Conservation (phyloP, 2,329 filamentous ascomycete genomes). For the Diaporthe sp. region DNA sequence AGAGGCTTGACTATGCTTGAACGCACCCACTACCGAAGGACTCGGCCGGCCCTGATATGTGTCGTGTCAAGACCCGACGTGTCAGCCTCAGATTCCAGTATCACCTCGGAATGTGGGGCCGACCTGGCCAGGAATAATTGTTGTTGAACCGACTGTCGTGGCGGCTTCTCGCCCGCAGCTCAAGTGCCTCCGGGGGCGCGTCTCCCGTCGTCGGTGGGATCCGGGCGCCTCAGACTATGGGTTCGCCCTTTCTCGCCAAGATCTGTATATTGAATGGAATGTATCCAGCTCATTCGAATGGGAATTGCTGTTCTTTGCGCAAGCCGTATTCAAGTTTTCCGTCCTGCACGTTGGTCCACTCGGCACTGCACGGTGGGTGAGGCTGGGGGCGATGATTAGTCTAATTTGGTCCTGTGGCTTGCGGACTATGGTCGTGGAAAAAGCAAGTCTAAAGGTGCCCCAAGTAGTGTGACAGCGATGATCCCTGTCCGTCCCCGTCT, state of each 20-base stretch:
- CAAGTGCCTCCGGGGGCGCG: not conserved
- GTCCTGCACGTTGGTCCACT: conserved; percentile 12
- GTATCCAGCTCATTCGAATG: conserved; percentile 18
- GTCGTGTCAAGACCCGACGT: not conserved
- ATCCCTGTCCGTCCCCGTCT: not conserved
- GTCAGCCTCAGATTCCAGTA: conserved; percentile 12
- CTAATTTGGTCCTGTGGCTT: conserved; percentile 23
- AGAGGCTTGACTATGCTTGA: conserved; percentile 9
- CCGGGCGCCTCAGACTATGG: conserved; percentile 17
- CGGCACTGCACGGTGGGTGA: conserved; percentile 2
- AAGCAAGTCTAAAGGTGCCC: conserved; percentile 7
- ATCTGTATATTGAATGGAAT: not conserved
- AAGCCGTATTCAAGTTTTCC: conserved; percentile 9
- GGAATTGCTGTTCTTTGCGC: conserved; percentile 11
- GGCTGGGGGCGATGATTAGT: not conserved
- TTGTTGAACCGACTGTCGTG: conserved; percentile 1
- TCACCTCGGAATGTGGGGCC: conserved; percentile 20
- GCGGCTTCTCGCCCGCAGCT: conserved; percentile 12
- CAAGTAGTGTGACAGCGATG: conserved; percentile 5
- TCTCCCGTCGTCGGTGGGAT: conserved; percentile 21
- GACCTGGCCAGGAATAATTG: not conserved
- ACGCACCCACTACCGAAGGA: not conserved
- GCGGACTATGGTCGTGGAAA: conserved; percentile 13
- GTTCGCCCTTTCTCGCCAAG: conserved; percentile 6
- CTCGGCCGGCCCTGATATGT: not conserved